Conservation (phyloP, 805 yeast species). For the Yarrowia divulgata region DNA sequence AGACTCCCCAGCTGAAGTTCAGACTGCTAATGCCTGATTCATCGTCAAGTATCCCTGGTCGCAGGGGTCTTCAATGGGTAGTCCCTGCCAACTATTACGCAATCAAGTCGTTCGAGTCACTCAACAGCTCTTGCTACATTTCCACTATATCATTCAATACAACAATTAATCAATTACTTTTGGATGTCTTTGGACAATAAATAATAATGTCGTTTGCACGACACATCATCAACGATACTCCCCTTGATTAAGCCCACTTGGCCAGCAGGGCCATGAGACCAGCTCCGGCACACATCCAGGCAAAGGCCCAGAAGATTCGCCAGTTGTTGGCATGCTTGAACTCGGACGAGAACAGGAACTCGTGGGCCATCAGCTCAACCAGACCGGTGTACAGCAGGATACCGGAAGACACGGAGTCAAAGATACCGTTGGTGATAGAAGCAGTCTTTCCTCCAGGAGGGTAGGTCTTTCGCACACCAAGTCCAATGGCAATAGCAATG, state of each 20-base stretch:
- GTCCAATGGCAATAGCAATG: constrained; percentile 72
- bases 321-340: constrained; percentile 54
- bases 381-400: constrained; percentile 73
- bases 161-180: constrained; percentile 26
- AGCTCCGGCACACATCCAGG: constrained; percentile 61
- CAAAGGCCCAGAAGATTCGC: constrained; percentile 54
- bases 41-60: too few relatives aligned
- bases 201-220: constrained; percentile 22
- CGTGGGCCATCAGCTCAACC: constrained; percentile 78
- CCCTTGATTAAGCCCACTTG: constrained; percentile 65
- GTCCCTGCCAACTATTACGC: too few relatives aligned
- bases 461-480: constrained; percentile 69
- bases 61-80: too few relatives aligned
- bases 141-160: not conserved
- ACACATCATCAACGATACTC: constrained; percentile 13
- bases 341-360: constrained; percentile 60
- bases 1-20: too few relatives aligned
- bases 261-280: constrained; percentile 78
- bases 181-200: constrained; percentile 32
- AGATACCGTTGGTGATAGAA: constrained; percentile 64
- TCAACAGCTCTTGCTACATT: too few relatives aligned
- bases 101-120: too few relatives aligned
- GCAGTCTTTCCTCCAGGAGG: constrained; percentile 62
- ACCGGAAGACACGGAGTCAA: constrained; percentile 76
- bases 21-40: too few relatives aligned